Conservation (phyloP, 108 stramenopile genomes). For the Epipyxis sp. region DNA sequence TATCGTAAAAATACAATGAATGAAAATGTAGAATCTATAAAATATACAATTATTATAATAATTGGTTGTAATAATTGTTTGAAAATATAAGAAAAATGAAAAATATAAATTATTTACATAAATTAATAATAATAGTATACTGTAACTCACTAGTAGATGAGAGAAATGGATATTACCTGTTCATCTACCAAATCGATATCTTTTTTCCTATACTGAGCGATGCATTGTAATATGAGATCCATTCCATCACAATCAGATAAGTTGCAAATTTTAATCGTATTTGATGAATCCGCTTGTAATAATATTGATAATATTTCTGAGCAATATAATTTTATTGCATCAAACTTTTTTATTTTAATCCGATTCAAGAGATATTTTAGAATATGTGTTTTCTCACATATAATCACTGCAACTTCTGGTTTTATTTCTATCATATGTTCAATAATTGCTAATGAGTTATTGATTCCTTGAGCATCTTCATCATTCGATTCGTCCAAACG, state of each 20-base stretch:
- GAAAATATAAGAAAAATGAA: constrained; percentile 24
- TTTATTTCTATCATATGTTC: constrained; percentile 46
- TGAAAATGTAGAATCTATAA: too few relatives aligned
- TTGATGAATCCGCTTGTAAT: not conserved
- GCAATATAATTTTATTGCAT: constrained; percentile 54
- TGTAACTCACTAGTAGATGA: constrained; percentile 1
- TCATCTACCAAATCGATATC: not conserved
- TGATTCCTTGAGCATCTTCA: constrained; percentile 54
- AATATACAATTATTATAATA: too few relatives aligned
- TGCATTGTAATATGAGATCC: constrained; percentile 49
- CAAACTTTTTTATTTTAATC: constrained; percentile 47
- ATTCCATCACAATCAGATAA: constrained; percentile 40
- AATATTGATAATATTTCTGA: constrained; percentile 48
- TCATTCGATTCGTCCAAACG: constrained; percentile 49
- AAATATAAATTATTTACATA: not conserved
- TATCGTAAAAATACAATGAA: too few relatives aligned
- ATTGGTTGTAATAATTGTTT: too few relatives aligned
- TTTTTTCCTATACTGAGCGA: constrained; percentile 48
- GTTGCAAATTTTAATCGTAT: not conserved
- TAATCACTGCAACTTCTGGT: constrained; percentile 9
- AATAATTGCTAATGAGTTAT: constrained; percentile 46
- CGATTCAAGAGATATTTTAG: constrained; percentile 34
- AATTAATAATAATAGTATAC: not conserved
- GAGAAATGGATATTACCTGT: constrained; percentile 16
- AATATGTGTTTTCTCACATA: constrained; percentile 27